Evolutionary conservation across 768 basidiomycete genomes (phyloP).

Genomic region (Leucocoprinus birnbaumii): DNA sequence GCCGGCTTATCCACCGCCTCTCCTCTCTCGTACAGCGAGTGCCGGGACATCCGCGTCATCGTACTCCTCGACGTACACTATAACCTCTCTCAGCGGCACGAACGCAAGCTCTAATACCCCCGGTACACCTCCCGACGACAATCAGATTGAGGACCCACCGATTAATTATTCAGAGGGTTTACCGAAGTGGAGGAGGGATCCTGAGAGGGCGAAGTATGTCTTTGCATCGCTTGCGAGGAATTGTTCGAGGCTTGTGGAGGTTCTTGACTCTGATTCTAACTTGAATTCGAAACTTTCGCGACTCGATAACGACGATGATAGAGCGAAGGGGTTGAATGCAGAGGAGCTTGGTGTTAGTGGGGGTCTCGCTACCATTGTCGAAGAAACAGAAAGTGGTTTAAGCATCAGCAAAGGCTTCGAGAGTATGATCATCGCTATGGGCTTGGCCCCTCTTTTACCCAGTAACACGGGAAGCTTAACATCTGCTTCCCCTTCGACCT

Average conservation of each 20-base stretch:
- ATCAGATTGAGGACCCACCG: slow-evolving; percentile 5
- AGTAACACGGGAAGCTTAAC: too few relatives aligned
- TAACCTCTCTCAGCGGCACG: not conserved
- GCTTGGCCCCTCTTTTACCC: not conserved
- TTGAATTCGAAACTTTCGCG: too few relatives aligned
- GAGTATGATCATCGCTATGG: slow-evolving; percentile 2
- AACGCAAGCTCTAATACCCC: too few relatives aligned
- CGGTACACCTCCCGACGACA: too few relatives aligned
- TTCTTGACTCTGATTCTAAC: not conserved
- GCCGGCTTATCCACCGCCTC: too few relatives aligned
- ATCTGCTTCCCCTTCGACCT: too few relatives aligned
- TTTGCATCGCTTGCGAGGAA: slow-evolving; percentile 5
- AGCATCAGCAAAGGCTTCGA: not conserved
- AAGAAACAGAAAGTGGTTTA: not conserved
- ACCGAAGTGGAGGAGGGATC: slow-evolving; percentile 6
- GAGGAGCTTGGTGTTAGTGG: too few relatives aligned
- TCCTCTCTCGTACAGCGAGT: not conserved
- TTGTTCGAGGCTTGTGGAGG: too few relatives aligned
- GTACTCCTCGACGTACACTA: not conserved
- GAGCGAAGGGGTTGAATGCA: not conserved
- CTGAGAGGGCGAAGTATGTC: not conserved
- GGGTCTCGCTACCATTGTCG: too few relatives aligned
- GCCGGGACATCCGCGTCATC: not conserved
- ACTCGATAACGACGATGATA: not conserved
- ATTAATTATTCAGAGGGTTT: not conserved